Evolutionary conservation across 2,329 filamentous ascomycete species (phyloP).

Genomic region (Beauveria brongniartii): DNA sequence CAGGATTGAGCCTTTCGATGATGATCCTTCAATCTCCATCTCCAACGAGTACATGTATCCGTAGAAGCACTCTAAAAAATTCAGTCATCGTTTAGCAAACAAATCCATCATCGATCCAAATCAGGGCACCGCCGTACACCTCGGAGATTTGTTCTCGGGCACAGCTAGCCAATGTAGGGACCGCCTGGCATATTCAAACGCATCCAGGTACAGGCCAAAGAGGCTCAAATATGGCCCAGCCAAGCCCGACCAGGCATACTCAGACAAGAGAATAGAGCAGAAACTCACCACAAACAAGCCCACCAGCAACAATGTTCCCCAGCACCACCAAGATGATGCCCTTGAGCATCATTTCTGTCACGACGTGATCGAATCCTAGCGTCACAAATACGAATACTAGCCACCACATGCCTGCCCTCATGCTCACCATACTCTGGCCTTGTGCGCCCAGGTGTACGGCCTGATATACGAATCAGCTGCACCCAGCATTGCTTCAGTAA

Average conservation of each 20-base stretch:
- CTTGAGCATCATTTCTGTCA: conserved; percentile 50
- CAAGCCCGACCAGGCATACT: not conserved
- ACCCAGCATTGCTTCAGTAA: conserved; percentile 22
- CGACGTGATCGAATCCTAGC: conserved; percentile 43
- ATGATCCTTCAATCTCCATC: not conserved
- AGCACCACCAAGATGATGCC: conserved; percentile 40
- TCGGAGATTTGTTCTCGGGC: not conserved
- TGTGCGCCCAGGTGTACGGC: conserved; percentile 38
- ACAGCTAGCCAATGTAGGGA: not conserved
- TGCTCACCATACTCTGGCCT: conserved; percentile 39
- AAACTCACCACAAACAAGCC: conserved; percentile 26
- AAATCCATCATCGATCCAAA: not conserved
- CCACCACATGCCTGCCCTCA: conserved; percentile 47
- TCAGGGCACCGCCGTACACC: not conserved
- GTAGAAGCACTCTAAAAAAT: not conserved
- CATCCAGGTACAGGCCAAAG: not conserved
- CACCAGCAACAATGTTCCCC: conserved; percentile 44
- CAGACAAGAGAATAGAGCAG: not conserved
- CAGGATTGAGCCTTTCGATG: not conserved
- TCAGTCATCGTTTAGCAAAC: not conserved
- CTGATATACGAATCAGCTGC: conserved; percentile 48
- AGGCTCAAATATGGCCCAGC: not conserved
- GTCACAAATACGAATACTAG: conserved; percentile 44
- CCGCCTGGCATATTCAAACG: too few species aligned
- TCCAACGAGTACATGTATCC: not conserved